A percentile compares a stretch with the other conserved stretches of the same genome.
phyloP scores from a whole-genome alignment of 768 basidiomycete genomes.

The Pleurotus djamor region DNA sequence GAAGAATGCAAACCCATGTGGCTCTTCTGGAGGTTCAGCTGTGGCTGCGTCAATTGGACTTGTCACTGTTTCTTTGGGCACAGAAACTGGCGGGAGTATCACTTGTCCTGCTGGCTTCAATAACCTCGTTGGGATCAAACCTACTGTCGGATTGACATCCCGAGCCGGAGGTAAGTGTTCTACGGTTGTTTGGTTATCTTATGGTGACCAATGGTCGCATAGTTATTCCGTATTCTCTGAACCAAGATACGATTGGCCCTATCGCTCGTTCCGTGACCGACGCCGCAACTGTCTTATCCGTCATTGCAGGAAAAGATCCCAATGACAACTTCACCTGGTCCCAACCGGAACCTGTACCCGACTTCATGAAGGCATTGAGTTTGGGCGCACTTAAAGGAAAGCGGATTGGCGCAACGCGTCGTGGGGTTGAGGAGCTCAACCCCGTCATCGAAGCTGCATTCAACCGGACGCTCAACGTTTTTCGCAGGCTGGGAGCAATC shows the following conservation, averaged over 20 bases:
- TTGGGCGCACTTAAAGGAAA: slow-evolving; percentile 45
- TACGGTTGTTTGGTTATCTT: background rate
- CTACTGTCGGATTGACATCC: slow-evolving; percentile 58
- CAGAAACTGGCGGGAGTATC: slow-evolving; percentile 56
- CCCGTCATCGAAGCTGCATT: slow-evolving; percentile 36
- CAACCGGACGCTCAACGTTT: slow-evolving; percentile 31
- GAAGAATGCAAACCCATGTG: slow-evolving; percentile 50
- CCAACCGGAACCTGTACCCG: slow-evolving; percentile 50
- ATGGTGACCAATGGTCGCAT: background rate
- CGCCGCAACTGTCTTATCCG: slow-evolving; percentile 50
- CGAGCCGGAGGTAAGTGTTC: slow-evolving; percentile 48
- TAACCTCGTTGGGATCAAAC: slow-evolving; percentile 59
- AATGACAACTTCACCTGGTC: slow-evolving; percentile 54
- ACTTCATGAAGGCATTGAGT: slow-evolving; percentile 52
- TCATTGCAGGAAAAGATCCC: slow-evolving; percentile 53
- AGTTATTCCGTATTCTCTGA: slow-evolving; percentile 57
- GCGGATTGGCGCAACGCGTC: slow-evolving; percentile 53
- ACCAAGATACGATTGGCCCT: slow-evolving; percentile 62
- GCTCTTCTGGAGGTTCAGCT: slow-evolving; percentile 58
- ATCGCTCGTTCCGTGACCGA: slow-evolving; percentile 52
- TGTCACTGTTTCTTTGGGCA: slow-evolving; percentile 41
- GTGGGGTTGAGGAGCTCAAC: slow-evolving; percentile 26
- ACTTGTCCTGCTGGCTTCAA: slow-evolving; percentile 50
- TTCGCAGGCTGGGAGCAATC: slow-evolving; percentile 41
- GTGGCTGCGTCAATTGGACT: slow-evolving; percentile 52